Base-by-base conservation (phyloP, 2,329 filamentous ascomycete species). In the Clonostachys chloroleuca region DNA sequence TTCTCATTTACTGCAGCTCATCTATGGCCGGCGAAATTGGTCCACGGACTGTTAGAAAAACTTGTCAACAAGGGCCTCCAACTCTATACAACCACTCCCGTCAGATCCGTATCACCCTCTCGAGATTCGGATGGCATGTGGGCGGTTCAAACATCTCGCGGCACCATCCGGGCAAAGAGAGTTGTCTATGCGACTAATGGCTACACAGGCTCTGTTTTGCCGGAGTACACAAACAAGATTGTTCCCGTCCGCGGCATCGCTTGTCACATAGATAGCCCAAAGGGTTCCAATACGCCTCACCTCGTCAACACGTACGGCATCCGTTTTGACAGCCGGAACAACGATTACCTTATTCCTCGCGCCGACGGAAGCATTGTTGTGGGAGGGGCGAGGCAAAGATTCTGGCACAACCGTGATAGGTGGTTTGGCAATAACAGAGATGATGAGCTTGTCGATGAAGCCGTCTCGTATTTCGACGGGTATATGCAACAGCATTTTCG, bases 161-260 rank as follows among this genome's bases (percentile, higher is more conserved):
- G 84, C 12, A 58, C 51, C 0, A 73, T 85, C 45, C 59, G 54
- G 10, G 70, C 84, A 2, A 69, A 66, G 24, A 74, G 73, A 34
- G 68, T 88, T 13, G 66, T 88, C 16, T 71, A 86, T 40, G 83
- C 84, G 14, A 87, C 81, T 2, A 89, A 89, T 54, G 84, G 70
- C 12, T 87, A 87, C 59, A 86, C 83, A 0, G 76, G 81, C 2
- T 72, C 76, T 12, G 59, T 89, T 6, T 65, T 83, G 2, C 82
- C 82, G 0, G 60, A 73, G 47, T 86, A 85, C 57, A 63, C 69
- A 7, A 72, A 76, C 49, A 74, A 79, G 10, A 86, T 89, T 49
- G 72, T 85, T 9, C 85, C 85, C 0, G 74, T 78, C 4, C 74
- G 83, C 39, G 84, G 80, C 2, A 63, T 63, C 3, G 65, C 63